A percentile compares a stretch with the other conserved stretches of the same genome.
Conservation (phyloP, 2,329 filamentous ascomycete genomes). For the Alternaria incomplexa region DNA sequence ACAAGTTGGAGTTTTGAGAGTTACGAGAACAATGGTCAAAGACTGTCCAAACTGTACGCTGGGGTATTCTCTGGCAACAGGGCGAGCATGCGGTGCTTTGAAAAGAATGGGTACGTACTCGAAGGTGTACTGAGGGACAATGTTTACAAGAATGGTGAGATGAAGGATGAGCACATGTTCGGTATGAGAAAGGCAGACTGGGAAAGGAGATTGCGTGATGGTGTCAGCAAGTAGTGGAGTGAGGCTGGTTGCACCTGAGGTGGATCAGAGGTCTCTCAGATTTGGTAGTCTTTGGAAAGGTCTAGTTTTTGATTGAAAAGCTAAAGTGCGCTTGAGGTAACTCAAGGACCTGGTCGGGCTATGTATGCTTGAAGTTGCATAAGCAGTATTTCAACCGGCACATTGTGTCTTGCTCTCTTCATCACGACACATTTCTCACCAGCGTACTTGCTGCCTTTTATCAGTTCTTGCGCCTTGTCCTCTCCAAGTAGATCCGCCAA, state of each 20-base stretch:
- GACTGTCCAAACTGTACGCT: constrained; percentile 39
- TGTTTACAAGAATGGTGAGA: constrained; percentile 44
- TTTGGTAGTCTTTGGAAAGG: background rate
- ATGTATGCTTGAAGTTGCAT: constrained; percentile 43
- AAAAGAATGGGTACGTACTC: constrained; percentile 46
- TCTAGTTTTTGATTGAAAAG: background rate
- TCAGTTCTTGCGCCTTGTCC: constrained; percentile 31
- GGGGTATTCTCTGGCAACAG: constrained; percentile 40
- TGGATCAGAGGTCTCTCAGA: background rate
- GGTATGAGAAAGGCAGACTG: constrained; percentile 44
- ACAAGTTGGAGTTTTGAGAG: constrained; percentile 43
- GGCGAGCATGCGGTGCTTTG: constrained; percentile 45
- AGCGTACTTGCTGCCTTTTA: constrained; percentile 30
- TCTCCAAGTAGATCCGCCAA: constrained; percentile 42
- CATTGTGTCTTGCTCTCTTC: constrained; percentile 35
- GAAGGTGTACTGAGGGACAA: constrained; percentile 47
- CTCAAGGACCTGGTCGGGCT: constrained; percentile 28
- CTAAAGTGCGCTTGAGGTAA: background rate
- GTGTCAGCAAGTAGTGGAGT: background rate
- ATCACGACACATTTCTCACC: constrained; percentile 35
- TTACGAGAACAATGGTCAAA: constrained; percentile 29
- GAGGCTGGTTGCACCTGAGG: background rate
- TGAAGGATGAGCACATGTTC: constrained; percentile 41
- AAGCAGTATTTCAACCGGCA: constrained; percentile 36
- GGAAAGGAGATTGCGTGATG: constrained; percentile 18